Evolutionary conservation across 805 yeast genomes (phyloP).

Genomic region (Nakazawaea ishiwadae): DNA sequence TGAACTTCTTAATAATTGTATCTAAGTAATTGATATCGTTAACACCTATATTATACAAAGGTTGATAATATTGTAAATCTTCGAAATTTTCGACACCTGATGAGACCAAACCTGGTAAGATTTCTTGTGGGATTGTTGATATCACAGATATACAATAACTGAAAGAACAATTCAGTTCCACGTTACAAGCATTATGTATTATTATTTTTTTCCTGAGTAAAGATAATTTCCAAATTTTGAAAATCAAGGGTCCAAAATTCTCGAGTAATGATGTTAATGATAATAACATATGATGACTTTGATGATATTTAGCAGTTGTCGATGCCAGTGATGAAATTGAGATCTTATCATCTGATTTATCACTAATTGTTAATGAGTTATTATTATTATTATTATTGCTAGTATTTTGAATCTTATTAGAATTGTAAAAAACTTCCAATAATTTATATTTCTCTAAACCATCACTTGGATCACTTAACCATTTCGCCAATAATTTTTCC

Average conservation of each 20-base stretch:
- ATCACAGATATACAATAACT: conserved; percentile 55
- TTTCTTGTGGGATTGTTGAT: conserved; percentile 59
- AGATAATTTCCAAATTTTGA: conserved; percentile 59
- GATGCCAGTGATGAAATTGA: no score
- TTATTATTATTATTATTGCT: conserved; percentile 24
- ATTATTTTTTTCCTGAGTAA: conserved; percentile 54
- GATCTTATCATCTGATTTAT: no score
- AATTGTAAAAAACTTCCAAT: conserved; percentile 23
- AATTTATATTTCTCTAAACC: conserved; percentile 11
- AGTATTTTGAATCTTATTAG: conserved; percentile 31
- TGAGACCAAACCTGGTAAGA: conserved; percentile 29
- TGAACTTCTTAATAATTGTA: conserved; percentile 13
- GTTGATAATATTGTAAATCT: conserved; percentile 31
- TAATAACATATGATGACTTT: conserved; percentile 36
- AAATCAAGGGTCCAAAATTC: conserved; percentile 59
- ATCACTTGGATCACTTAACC: conserved; percentile 20
- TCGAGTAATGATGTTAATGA: conserved; percentile 42
- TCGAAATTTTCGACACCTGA: conserved; percentile 17
- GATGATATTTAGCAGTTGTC: conserved; percentile 17
- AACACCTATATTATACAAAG: conserved; percentile 61
- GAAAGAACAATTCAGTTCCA: conserved; percentile 41
- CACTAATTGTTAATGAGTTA: no score
- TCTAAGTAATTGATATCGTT: conserved; percentile 44
- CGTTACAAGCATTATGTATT: conserved; percentile 31
- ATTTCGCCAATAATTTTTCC: conserved; percentile 21